Evolutionary conservation across 2,329 filamentous ascomycete species (phyloP), one percentile per base, ranked within the genome.

Genomic region (Fonsecaea pugnacius): DNA sequence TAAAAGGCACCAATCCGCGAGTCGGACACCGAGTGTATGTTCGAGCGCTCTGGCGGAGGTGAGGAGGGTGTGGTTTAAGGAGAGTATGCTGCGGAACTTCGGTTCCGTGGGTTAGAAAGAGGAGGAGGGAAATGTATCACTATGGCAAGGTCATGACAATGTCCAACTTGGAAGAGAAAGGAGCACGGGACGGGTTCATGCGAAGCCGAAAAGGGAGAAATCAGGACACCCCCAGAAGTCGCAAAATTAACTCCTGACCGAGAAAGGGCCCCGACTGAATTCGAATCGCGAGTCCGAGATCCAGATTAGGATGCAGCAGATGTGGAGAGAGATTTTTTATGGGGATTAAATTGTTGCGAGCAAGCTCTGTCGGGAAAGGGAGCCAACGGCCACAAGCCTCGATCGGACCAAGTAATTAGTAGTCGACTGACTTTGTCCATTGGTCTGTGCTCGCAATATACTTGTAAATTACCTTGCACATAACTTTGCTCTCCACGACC

Each of bases 121-220:
- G 40, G 36, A 14, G 7, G 50, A 16, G 32, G 21, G n/a, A 35
- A 46, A 40, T 36, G 36, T 46, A 60, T 16, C 50, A 35, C 43
- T 65, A 62, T 57, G 54, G 55, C 59, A 60, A 56, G 58, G 57
- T 64, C 65, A 67, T 67, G 62, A 52, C 58, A 67, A 58, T 50
- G 32, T 33, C 35, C 35, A 27, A 48, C 43, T 48, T 48, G 40
- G 51, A 24, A 48, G 21, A 60, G 43, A 52, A 48, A 18, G 40
- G 33, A 51, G 53, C 30, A 35, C 16, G 36, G 35, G n/a, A 21
- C 33, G 14, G 33, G 16, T 40, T 50, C 27, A 48, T 50, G n/a
- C 27, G 51, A 50, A 54, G 33, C 50, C 30, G n/a, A 30, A 38
- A 48, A 30, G 30, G 48, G 24, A 58, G 36, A 30, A 60, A 32